Percentiles rank a stretch among this genome's conserved stretches.
Evolutionary conservation across 345 rosid genomes (phyloP).

Genomic region (Passiflora organensis): DNA sequence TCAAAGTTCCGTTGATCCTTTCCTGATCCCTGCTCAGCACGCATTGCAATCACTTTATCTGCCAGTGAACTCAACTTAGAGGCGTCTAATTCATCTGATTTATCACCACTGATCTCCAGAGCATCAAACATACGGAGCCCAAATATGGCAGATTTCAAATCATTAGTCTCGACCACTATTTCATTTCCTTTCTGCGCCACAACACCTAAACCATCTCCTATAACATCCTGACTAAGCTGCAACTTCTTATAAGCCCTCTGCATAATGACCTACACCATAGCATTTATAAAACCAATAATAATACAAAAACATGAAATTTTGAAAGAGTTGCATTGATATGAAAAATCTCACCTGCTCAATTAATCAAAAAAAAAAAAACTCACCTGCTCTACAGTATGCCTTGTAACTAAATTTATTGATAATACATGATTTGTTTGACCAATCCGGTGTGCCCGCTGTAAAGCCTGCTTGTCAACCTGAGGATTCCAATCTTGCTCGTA

Average conservation of each 20-base stretch:
- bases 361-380: too few relatives aligned
- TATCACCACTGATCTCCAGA: slow-evolving; percentile 32
- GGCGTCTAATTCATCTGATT: slow-evolving; percentile 38
- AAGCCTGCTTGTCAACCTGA: slow-evolving; percentile 88
- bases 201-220: slow-evolving; percentile 40
- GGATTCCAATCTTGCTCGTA: slow-evolving; percentile 98
- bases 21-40: slow-evolving; percentile 29
- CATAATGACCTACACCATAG: slow-evolving; percentile 58
- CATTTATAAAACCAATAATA: slow-evolving; percentile 1
- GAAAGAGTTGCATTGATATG: background rate
- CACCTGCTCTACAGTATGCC: slow-evolving; percentile 72
- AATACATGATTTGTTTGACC: slow-evolving; percentile 85
- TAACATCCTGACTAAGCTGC: slow-evolving; percentile 69
- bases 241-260: slow-evolving; percentile 72
- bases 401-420: slow-evolving; percentile 71
- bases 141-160: slow-evolving; percentile 60
- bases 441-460: slow-evolving; percentile 90
- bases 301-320: background rate
- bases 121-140: slow-evolving; percentile 74
- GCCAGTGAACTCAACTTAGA: slow-evolving; percentile 54
- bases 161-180: slow-evolving; percentile 38
- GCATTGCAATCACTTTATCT: slow-evolving; percentile 62
- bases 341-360: slow-evolving; percentile 63
- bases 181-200: slow-evolving; percentile 42
- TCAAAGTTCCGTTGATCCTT: slow-evolving; percentile 48